Conservation (phyloP, 768 basidiomycete species). For the Termitomyces sp. region DNA sequence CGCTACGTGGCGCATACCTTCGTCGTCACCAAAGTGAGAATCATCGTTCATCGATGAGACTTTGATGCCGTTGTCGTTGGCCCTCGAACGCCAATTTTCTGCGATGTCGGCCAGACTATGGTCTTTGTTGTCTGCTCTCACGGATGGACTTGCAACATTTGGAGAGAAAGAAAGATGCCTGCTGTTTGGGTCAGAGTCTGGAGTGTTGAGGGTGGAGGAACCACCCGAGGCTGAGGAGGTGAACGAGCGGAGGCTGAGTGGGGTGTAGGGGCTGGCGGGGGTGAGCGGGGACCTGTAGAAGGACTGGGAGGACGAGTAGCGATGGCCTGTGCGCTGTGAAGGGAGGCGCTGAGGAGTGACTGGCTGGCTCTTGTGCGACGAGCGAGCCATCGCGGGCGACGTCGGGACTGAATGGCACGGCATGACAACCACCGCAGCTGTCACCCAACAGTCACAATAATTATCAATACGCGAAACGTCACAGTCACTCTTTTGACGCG, state of each 20-base stretch:
- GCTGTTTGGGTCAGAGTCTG: constrained; percentile 37
- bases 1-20: constrained; percentile 31
- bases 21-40: constrained; percentile 37
- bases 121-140: constrained; percentile 23
- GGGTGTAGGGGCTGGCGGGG: constrained; percentile 65
- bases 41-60: constrained; percentile 51
- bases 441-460: constrained; percentile 7
- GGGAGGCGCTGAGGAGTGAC: constrained; percentile 63
- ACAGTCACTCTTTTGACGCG: constrained; percentile 14
- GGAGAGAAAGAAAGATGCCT: constrained; percentile 41
- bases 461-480: constrained; percentile 11
- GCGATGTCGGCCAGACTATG: constrained; percentile 56
- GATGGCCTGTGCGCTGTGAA: constrained; percentile 34
- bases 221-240: constrained; percentile 47
- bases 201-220: constrained; percentile 55
- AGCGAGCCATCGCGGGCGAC: constrained; percentile 40
- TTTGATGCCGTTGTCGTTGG: constrained; percentile 67
- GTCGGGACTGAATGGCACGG: constrained; percentile 35
- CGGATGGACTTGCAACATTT: constrained; percentile 26
- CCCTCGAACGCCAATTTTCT: constrained; percentile 67
- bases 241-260: constrained; percentile 62
- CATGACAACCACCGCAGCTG: constrained; percentile 17
- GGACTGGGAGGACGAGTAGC: constrained; percentile 34
- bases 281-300: constrained; percentile 56
- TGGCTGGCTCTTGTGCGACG: constrained; percentile 36